These are phyloP conservation scores for Centrapalus pauciflorus DNA, from an alignment of 129 eudicot genomes.

Conservation along the genomic window DNA sequence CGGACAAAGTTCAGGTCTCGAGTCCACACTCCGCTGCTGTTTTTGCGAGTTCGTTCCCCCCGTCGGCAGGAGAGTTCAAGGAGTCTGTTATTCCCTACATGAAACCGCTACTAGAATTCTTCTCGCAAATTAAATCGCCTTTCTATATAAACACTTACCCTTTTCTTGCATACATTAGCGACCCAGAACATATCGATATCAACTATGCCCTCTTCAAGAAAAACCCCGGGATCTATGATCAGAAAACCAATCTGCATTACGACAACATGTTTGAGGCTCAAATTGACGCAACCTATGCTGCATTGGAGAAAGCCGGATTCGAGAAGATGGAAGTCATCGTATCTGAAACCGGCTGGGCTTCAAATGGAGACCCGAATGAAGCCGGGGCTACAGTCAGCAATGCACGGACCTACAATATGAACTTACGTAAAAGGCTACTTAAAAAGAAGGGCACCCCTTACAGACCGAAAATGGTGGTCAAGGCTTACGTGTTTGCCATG, in stretches of 20 bases:
- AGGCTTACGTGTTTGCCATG: slow-evolving; percentile 84
- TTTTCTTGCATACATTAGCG: slow-evolving; percentile 76
- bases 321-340: slow-evolving; percentile 77
- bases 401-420: slow-evolving; percentile 65
- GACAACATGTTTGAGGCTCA: slow-evolving; percentile 97
- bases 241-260: slow-evolving; percentile 70
- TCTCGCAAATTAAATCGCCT: slow-evolving; percentile 59
- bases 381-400: slow-evolving; percentile 55
- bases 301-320: slow-evolving; percentile 79
- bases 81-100: slow-evolving; percentile 60
- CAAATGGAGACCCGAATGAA: slow-evolving; percentile 75
- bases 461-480: slow-evolving; percentile 56
- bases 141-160: slow-evolving; percentile 89
- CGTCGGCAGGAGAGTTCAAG: slow-evolving; percentile 80
- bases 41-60: slow-evolving; percentile 67
- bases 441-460: slow-evolving; percentile 87
- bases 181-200: slow-evolving; percentile 66
- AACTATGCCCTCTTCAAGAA: slow-evolving; percentile 69
- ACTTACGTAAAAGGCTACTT: slow-evolving; percentile 53
- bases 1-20: slow-evolving; percentile 51
- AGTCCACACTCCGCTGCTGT: slow-evolving; percentile 94
- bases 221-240: slow-evolving; percentile 64
- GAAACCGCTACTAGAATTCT: slow-evolving; percentile 65
- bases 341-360: slow-evolving; percentile 97
- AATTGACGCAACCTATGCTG: slow-evolving; percentile 82